These are phyloP conservation scores for Porogramme epimiltina DNA, from an alignment of 1,284 basidiomycete genomes.

Conservation along the genomic window DNA sequence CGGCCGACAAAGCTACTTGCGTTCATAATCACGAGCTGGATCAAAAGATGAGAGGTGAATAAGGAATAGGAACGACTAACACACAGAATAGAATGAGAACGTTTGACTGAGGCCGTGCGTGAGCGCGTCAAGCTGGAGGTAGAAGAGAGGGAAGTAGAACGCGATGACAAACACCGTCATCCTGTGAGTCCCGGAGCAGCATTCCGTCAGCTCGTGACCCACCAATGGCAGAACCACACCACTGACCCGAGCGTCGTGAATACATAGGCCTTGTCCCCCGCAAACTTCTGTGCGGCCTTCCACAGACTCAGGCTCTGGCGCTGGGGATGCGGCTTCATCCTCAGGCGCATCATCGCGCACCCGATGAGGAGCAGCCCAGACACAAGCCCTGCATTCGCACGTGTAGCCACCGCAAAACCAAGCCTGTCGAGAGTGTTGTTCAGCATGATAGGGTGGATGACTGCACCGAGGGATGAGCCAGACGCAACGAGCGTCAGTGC, in stretches of 20 bases:
- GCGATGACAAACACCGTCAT: slow-evolving; percentile 13
- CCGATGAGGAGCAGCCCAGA: slow-evolving; percentile 17
- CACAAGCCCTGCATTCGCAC: slow-evolving; percentile 14
- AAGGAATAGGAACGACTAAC: too few species aligned
- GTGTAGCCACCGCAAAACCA: slow-evolving; percentile 42
- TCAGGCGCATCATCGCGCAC: slow-evolving; percentile 19
- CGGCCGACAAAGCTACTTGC: slow-evolving; percentile 15
- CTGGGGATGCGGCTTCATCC: slow-evolving; percentile 9
- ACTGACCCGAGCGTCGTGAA: slow-evolving; percentile 14
- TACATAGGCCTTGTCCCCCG: slow-evolving; percentile 10
- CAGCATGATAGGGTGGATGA: slow-evolving; percentile 54
- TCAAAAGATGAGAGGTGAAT: background rate
- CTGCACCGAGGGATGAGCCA: slow-evolving; percentile 35
- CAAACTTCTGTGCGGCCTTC: slow-evolving; percentile 6
- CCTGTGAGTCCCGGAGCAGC: too few species aligned
- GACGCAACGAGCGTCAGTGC: slow-evolving; percentile 48
- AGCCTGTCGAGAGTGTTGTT: slow-evolving; percentile 41
- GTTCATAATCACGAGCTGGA: slow-evolving; percentile 16
- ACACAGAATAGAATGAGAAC: slow-evolving; percentile 21
- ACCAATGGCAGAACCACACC: too few species aligned
- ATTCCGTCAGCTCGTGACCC: background rate
- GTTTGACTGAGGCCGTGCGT: slow-evolving; percentile 18
- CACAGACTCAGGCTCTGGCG: background rate
- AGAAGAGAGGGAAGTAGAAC: slow-evolving; percentile 21
- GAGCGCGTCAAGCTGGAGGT: slow-evolving; percentile 21